Evolutionary conservation across 805 yeast species (phyloP).

Genomic region (Zygosaccharomyces bisporus): DNA sequence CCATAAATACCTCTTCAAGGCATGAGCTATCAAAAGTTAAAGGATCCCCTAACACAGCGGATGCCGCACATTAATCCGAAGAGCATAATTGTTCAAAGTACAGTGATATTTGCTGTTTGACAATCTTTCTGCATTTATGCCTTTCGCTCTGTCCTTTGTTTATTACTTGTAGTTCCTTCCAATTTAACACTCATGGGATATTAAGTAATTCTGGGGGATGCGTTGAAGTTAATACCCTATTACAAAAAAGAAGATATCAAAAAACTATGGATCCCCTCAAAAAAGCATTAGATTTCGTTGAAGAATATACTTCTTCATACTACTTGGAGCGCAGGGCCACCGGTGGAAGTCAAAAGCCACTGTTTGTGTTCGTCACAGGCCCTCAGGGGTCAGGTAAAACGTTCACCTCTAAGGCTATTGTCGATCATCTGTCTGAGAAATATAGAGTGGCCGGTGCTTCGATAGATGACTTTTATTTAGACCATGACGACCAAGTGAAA

Average conservation of each 20-base stretch:
- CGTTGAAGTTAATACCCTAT: too few species aligned
- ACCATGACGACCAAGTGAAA: conserved; percentile 53
- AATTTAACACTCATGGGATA: too few species aligned
- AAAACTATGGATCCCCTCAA: conserved; percentile 6
- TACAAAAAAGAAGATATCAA: background rate
- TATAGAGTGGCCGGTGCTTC: conserved; percentile 52
- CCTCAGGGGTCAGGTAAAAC: conserved; percentile 84
- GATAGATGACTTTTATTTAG: conserved; percentile 81
- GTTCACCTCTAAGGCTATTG: conserved; percentile 46
- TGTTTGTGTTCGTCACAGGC: conserved; percentile 58
- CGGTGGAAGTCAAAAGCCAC: conserved; percentile 32
- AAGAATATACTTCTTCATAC: conserved; percentile 23
- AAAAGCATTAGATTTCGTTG: conserved; percentile 19
- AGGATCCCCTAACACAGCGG: too few species aligned
- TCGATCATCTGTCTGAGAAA: conserved; percentile 31
- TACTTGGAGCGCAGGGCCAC: conserved; percentile 20
- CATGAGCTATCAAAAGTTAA: too few species aligned
- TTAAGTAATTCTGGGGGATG: too few species aligned
- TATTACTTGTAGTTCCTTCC: too few species aligned
- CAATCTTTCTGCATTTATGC: too few species aligned
- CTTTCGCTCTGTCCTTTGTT: too few species aligned
- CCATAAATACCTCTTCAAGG: too few species aligned
- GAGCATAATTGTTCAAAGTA: too few species aligned
- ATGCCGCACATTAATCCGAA: too few species aligned
- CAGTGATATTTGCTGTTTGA: too few species aligned